phyloP scores from a whole-genome alignment of 140 eudicot genomes.

The Anethum foeniculum region DNA sequence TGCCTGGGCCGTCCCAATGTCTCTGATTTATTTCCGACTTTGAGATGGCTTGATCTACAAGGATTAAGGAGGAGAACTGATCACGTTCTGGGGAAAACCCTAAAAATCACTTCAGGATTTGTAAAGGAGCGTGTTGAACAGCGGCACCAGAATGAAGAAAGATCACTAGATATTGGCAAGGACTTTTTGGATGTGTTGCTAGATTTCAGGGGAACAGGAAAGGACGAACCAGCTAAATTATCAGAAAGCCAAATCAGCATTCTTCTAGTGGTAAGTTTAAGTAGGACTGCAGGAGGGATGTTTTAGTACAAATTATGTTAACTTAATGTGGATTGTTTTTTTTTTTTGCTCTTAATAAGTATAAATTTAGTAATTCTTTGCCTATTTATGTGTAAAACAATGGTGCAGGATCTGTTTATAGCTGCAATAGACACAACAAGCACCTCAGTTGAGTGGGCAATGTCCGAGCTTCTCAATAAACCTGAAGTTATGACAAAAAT shows the following conservation, averaged over 20 bases:
- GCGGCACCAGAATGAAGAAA: not conserved
- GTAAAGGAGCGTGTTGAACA: not conserved
- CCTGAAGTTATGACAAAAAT: slow-evolving; percentile 6
- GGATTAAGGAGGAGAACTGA: not conserved
- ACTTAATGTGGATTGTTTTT: too few species aligned
- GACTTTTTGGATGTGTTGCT: slow-evolving; percentile 7
- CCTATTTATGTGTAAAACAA: not conserved
- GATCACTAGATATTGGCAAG: not conserved
- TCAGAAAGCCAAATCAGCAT: not conserved
- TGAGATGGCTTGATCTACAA: slow-evolving; percentile 13
- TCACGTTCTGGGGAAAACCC: not conserved
- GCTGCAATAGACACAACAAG: not conserved
- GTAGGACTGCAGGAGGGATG: not conserved
- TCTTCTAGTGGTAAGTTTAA: not conserved
- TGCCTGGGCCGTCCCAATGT: slow-evolving; percentile 1
- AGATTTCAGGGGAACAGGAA: not conserved
- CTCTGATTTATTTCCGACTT: slow-evolving; percentile 9
- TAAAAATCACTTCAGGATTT: not conserved
- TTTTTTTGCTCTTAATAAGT: too few species aligned
- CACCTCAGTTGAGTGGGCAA: not conserved
- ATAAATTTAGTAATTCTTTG: not conserved
- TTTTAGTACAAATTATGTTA: too few species aligned
- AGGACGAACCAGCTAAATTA: not conserved
- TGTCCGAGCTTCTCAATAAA: not conserved
- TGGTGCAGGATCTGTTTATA: not conserved